Conservation (phyloP, 2,329 filamentous ascomycete genomes). For the Penicillium capsulatum region DNA sequence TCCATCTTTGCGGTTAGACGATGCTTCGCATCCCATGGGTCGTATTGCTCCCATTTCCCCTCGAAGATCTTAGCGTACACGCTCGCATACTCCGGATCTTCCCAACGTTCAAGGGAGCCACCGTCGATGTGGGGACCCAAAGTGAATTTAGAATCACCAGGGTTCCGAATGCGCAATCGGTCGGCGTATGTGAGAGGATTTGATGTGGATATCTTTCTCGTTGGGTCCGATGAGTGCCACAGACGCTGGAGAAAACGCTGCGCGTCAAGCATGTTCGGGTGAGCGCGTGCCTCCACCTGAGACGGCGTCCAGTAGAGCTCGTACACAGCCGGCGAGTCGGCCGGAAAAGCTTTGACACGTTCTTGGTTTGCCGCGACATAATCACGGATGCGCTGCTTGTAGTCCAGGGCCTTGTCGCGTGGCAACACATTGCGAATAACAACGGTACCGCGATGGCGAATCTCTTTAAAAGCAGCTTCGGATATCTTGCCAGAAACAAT, state of each 20-base stretch:
- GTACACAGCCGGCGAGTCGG: slow-evolving; percentile 64
- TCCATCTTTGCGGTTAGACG: slow-evolving; percentile 67
- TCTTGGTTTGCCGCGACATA: slow-evolving; percentile 61
- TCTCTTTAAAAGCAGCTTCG: slow-evolving; percentile 43
- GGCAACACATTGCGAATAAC: slow-evolving; percentile 65
- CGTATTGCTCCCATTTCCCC: slow-evolving; percentile 75
- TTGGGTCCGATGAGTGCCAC: slow-evolving; percentile 56
- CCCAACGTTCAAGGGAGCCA: slow-evolving; percentile 72
- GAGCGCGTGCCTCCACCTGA: slow-evolving; percentile 63
- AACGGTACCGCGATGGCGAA: slow-evolving; percentile 57
- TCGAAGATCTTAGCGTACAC: slow-evolving; percentile 71
- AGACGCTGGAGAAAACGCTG: slow-evolving; percentile 61
- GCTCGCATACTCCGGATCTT: slow-evolving; percentile 62
- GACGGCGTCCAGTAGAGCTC: slow-evolving; percentile 71
- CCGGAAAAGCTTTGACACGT: slow-evolving; percentile 57
- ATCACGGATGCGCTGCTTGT: slow-evolving; percentile 61
- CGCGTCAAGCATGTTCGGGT: slow-evolving; percentile 59
- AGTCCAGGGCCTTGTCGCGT: slow-evolving; percentile 58
- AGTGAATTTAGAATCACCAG: slow-evolving; percentile 66
- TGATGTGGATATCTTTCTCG: slow-evolving; percentile 48
- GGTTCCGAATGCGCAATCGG: slow-evolving; percentile 65
- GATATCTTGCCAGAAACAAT: slow-evolving; percentile 37
- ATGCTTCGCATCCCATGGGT: slow-evolving; percentile 73
- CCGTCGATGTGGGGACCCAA: slow-evolving; percentile 71
- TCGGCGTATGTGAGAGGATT: slow-evolving; percentile 67